phyloP scores from a whole-genome alignment of 2,329 filamentous ascomycete species.

The Volutella citrinella region DNA sequence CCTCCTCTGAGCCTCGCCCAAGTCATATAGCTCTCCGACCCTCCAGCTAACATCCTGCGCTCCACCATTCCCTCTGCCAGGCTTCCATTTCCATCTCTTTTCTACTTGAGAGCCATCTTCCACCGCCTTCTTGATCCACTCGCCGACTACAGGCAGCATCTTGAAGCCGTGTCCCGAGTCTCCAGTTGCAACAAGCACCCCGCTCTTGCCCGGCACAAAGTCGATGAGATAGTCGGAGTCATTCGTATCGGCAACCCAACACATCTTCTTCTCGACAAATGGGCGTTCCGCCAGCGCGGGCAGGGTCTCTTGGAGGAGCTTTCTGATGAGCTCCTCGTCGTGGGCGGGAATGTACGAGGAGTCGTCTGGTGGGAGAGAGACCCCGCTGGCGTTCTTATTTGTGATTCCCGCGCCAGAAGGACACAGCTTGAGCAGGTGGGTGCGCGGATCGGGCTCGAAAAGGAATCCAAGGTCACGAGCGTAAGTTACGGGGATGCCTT shows the following conservation, averaged over 20 bases:
- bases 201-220: conserved; percentile 44
- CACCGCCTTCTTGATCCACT: conserved; percentile 47
- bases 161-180: conserved; percentile 62
- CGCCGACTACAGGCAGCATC: conserved; percentile 56
- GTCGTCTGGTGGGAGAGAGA: conserved; percentile 36
- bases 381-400: conserved; percentile 31
- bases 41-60: conserved; percentile 32
- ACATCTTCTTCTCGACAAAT: conserved; percentile 50
- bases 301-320: conserved; percentile 47
- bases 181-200: conserved; percentile 48
- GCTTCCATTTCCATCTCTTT: conserved; percentile 52
- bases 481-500: conserved; percentile 57
- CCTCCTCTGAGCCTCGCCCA: no score
- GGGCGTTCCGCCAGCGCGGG: conserved; percentile 51
- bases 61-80: conserved; percentile 19
- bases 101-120: conserved; percentile 40
- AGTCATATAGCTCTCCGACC: no score
- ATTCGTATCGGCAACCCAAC: conserved; percentile 59
- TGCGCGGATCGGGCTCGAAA: conserved; percentile 59
- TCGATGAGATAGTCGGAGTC: conserved; percentile 60
- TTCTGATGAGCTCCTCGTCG: conserved; percentile 50
- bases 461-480: conserved; percentile 60
- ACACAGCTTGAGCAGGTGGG: conserved; percentile 56
- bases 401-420: conserved; percentile 55
- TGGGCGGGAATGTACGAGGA: conserved; percentile 48